Base-by-base conservation (phyloP, 2,329 filamentous ascomycete genomes). In the Calonectria crousiana region DNA sequence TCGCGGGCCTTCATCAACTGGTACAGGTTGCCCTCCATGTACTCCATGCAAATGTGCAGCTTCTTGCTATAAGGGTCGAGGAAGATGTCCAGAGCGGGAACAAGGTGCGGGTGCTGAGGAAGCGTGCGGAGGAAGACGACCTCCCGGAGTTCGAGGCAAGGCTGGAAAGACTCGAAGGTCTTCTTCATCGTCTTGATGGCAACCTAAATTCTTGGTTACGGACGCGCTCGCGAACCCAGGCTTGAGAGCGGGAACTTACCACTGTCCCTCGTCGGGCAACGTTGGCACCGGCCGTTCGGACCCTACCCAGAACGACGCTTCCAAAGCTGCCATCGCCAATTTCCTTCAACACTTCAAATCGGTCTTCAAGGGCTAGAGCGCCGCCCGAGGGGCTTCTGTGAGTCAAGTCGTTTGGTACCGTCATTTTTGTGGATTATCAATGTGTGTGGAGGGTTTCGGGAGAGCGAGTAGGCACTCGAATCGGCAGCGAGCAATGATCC, bases 131-230 rank as follows among this genome's bases (percentile, higher is more conserved):
- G 89, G 86, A 99, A 99, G 83, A 99, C 97, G 78, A 99, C 97
- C 85, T 99, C 97, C 75, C 97, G 93, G 69, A 99, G 91, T 85
- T 99, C 97, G 77, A 98, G 87, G 84, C 97, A 99, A 67, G 95
- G 94, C 20, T 91, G 88, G 83, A 98, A 95, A 2, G 95, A 98
- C 80, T 98, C 96, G 81, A 98, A 99, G 0, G 94, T 96, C 91
- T 99, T 99, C 90, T 99, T 99, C 97, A 99, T 99, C 8, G 97
- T 98, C 87, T 99, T 99, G 87, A 99, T 98, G 53, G 97, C 97
- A 81, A 99, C 94, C 97, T 98, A 70, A 52, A 72, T 69, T 71
- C 71, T 51, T 60, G 70, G 75, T 80, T 75, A 79, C 67, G 56
- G 36, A 67, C 62, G 60, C 66, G 71, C 69, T 77, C 71, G 71